These are phyloP conservation scores for Cylindrotheca fusiformis DNA, from an alignment of 108 stramenopile species.

Conservation along the genomic window DNA sequence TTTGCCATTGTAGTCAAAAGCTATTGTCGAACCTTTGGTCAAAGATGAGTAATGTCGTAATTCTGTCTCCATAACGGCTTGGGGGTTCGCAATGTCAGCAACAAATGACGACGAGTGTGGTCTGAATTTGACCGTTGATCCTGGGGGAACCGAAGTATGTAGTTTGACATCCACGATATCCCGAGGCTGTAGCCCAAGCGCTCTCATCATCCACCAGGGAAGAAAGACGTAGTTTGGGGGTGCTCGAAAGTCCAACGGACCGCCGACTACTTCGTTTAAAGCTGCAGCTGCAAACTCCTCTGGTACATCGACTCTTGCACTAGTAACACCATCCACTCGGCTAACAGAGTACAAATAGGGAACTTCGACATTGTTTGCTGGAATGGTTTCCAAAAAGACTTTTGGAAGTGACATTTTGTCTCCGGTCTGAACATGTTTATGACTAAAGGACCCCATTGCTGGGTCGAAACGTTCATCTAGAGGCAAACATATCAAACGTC, in stretches of 20 bases:
- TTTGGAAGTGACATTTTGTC: constrained; percentile 81
- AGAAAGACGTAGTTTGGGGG: constrained; percentile 84
- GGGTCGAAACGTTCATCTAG: constrained; percentile 81
- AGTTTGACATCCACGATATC: constrained; percentile 81
- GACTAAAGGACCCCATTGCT: constrained; percentile 82
- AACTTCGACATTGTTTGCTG: constrained; percentile 70
- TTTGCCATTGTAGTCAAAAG: constrained; percentile 79
- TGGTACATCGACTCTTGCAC: constrained; percentile 41
- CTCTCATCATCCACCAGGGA: constrained; percentile 89
- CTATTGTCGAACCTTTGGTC: constrained; percentile 77
- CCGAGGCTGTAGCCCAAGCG: constrained; percentile 70
- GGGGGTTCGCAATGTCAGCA: constrained; percentile 74
- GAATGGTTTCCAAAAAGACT: constrained; percentile 73
- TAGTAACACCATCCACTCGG: constrained; percentile 64
- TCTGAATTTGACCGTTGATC: constrained; percentile 72
- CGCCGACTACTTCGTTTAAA: constrained; percentile 67
- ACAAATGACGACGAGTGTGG: constrained; percentile 70
- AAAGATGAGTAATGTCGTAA: constrained; percentile 83
- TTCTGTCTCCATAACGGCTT: constrained; percentile 88
- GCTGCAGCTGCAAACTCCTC: constrained; percentile 42
- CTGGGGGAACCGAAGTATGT: constrained; percentile 53
- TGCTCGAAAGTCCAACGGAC: constrained; percentile 91
- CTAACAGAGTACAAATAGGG: constrained; percentile 83
- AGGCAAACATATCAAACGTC: constrained; percentile 72
- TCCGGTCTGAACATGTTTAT: constrained; percentile 81